Conservation (phyloP, 2,329 filamentous ascomycete genomes). For the Metarhizium anisopliae region DNA sequence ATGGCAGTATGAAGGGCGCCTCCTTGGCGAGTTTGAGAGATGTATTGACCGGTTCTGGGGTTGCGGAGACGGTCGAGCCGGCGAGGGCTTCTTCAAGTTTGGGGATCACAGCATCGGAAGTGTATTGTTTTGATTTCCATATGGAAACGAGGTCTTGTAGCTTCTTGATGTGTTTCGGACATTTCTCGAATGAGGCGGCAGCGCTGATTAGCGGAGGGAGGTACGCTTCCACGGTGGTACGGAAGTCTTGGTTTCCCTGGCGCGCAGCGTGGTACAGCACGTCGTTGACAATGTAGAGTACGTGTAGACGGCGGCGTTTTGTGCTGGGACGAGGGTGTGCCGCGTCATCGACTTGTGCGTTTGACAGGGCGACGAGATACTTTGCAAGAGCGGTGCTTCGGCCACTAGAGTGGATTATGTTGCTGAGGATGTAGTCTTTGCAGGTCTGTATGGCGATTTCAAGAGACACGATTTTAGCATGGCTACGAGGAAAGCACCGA, state of each 20-base stretch:
- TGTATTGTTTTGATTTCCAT: constrained; percentile 62
- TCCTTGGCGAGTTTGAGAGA: constrained; percentile 40
- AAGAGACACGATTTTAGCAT: constrained; percentile 9
- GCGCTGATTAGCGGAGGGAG: constrained; percentile 54
- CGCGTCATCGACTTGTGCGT: constrained; percentile 23
- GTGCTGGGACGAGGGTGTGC: constrained; percentile 41
- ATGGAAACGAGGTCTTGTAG: constrained; percentile 55
- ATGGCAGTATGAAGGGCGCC: constrained; percentile 61
- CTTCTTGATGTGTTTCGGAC: constrained; percentile 58
- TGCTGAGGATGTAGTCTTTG: constrained; percentile 74
- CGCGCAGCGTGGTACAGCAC: constrained; percentile 59
- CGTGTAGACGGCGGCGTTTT: constrained; percentile 61
- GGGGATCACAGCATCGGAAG: constrained; percentile 41
- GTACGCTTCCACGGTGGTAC: constrained; percentile 45
- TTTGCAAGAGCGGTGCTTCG: constrained; percentile 63
- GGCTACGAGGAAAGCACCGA: constrained; percentile 4
- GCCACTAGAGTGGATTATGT: constrained; percentile 58
- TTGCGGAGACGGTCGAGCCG: constrained; percentile 12
- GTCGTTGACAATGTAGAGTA: constrained; percentile 74
- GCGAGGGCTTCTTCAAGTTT: constrained; percentile 52
- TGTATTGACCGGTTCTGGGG: constrained; percentile 13
- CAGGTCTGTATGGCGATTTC: constrained; percentile 51
- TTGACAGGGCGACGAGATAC: constrained; percentile 63
- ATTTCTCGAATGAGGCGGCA: constrained; percentile 48
- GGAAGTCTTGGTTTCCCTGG: constrained; percentile 42